A percentile compares a stretch with the other conserved stretches of the same genome.
Conservation (phyloP, 192 early-diverging fungal genomes). For the Coemansia sp. region DNA sequence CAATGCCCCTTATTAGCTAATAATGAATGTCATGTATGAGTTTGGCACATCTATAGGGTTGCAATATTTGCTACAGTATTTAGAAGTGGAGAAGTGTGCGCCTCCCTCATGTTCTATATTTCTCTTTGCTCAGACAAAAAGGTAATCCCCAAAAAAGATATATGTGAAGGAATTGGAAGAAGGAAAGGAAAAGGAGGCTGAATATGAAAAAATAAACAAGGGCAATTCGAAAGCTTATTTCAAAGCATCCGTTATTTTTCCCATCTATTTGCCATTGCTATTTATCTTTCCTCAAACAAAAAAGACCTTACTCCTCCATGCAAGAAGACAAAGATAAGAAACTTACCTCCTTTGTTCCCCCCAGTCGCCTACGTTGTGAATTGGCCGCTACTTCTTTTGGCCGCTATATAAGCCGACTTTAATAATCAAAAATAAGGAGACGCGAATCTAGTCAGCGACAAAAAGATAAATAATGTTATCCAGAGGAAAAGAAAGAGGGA, state of each 20-base stretch:
- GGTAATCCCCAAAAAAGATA: not conserved
- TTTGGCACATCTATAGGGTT: not conserved
- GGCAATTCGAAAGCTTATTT: too few relatives aligned
- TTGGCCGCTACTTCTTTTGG: too few relatives aligned
- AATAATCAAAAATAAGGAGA: not conserved
- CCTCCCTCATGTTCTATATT: not conserved
- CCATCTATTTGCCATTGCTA: too few relatives aligned
- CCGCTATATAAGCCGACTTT: not conserved
- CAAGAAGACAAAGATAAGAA: too few relatives aligned
- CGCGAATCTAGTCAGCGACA: not conserved
- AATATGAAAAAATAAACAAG: not conserved
- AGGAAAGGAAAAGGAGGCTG: not conserved
- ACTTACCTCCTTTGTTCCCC: too few relatives aligned
- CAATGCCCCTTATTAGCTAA: not conserved
- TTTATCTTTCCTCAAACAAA: too few relatives aligned
- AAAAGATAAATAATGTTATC: not conserved
- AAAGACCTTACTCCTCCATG: too few relatives aligned
- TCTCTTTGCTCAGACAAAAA: not conserved
- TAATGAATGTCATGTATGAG: not conserved
- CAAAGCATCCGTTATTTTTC: too few relatives aligned
- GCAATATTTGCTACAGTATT: not conserved
- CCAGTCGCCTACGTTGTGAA: too few relatives aligned
- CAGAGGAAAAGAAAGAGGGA: not conserved
- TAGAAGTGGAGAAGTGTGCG: not conserved
- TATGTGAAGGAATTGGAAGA: not conserved